These are phyloP conservation scores for Aureobasidium sp. DNA, from an alignment of 2,329 filamentous ascomycete genomes.

Conservation along the genomic window DNA sequence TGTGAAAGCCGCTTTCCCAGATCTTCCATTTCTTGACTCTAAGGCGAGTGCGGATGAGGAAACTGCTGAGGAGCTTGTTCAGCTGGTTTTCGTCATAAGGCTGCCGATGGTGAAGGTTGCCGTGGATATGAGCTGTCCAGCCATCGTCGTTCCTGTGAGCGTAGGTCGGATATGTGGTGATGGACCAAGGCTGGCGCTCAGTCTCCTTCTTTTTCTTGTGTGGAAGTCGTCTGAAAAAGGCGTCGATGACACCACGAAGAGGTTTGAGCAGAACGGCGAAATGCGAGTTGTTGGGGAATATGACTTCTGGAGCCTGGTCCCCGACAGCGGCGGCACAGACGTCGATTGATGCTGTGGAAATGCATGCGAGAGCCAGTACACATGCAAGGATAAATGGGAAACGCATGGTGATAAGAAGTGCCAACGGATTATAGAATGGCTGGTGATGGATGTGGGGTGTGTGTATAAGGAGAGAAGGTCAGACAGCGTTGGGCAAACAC, in stretches of 20 bases:
- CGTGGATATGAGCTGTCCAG: constrained; percentile 66
- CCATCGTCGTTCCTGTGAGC: constrained; percentile 65
- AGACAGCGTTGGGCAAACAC: neutral
- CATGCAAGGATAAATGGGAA: constrained; percentile 9
- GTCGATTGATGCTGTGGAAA: neutral
- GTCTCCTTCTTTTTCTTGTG: neutral
- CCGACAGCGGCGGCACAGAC: neutral
- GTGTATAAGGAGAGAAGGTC: neutral
- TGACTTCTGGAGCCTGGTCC: neutral
- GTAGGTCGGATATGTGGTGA: constrained; percentile 53
- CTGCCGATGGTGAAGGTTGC: constrained; percentile 67
- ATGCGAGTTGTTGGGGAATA: neutral
- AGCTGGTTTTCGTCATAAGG: constrained; percentile 55
- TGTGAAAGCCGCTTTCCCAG: constrained; percentile 2
- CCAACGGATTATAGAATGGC: neutral
- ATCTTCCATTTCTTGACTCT: constrained; percentile 33
- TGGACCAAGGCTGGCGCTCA: neutral
- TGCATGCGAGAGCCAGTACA: neutral
- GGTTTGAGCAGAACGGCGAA: constrained; percentile 7
- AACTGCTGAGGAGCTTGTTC: constrained; percentile 57
- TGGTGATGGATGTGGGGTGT: neutral
- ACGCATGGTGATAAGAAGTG: constrained; percentile 15
- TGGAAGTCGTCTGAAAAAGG: neutral
- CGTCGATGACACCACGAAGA: constrained; percentile 10
- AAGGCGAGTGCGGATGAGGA: constrained; percentile 40